Conservation (phyloP, 192 early-diverging fungal genomes). For the Haplosporangium gracile region DNA sequence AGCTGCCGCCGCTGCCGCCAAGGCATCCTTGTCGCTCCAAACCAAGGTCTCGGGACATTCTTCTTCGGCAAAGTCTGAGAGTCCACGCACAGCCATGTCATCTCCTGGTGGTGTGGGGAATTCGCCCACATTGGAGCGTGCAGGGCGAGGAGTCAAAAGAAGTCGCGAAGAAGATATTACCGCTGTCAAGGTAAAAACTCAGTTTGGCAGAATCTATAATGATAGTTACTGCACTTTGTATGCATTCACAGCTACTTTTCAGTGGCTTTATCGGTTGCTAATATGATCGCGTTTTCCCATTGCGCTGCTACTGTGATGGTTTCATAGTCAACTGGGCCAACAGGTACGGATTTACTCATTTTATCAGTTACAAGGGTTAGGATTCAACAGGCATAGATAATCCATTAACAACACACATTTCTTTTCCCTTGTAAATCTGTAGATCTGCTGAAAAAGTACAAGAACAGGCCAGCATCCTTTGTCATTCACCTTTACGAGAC, state of each 20-base stretch:
- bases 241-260: not conserved
- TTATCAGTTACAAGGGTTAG: too few relatives aligned
- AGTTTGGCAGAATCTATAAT: not conserved
- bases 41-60: constrained; percentile 27
- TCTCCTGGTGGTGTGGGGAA: constrained; percentile 12
- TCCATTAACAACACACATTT: not conserved
- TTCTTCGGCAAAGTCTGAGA: constrained; percentile 21
- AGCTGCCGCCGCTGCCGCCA: constrained; percentile 4
- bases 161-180: constrained; percentile 23
- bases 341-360: constrained; percentile 6
- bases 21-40: constrained; percentile 32
- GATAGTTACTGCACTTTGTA: not conserved
- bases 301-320: not conserved
- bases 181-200: constrained; percentile 20
- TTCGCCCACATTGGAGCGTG: constrained; percentile 1
- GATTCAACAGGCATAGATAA: not conserved
- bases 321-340: constrained; percentile 15
- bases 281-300: not conserved
- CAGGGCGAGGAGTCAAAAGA: constrained; percentile 37
- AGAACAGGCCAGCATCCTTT: constrained; percentile 69
- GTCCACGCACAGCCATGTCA: constrained; percentile 30
- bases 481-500: constrained; percentile 76
- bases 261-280: not conserved
- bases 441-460: constrained; percentile 63
- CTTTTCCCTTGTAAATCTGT: not conserved